Evolutionary conservation across 208 protist species (phyloP).

Genomic region (Wallacemonas sp.): DNA sequence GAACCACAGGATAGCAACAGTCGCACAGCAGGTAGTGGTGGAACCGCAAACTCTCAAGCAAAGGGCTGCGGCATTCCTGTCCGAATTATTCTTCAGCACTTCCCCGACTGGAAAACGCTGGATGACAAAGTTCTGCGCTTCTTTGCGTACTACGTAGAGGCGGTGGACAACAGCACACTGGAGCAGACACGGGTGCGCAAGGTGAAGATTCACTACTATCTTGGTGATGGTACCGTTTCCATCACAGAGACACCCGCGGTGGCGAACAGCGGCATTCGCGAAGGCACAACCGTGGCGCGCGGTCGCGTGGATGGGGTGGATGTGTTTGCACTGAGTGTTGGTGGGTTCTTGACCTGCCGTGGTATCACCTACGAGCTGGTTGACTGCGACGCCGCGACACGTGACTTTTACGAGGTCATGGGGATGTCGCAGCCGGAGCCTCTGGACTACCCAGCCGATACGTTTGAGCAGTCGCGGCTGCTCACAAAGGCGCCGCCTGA

Average conservation of each 20-base stretch:
- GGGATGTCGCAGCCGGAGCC: conserved; percentile 71
- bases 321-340: conserved; percentile 81
- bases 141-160: conserved; percentile 94
- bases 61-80: conserved; percentile 68
- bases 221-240: conserved; percentile 93
- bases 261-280: conserved; percentile 93
- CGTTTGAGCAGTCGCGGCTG: conserved; percentile 57
- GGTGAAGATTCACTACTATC: conserved; percentile 92
- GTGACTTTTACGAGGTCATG: conserved; percentile 88
- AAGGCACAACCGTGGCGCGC: conserved; percentile 88
- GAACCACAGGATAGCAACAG: conserved; percentile 11
- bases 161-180: conserved; percentile 86
- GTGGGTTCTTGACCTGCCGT: conserved; percentile 79
- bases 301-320: conserved; percentile 66
- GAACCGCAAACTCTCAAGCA: background rate
- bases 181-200: conserved; percentile 92
- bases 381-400: conserved; percentile 94
- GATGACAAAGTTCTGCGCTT: conserved; percentile 96
- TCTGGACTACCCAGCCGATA: conserved; percentile 76
- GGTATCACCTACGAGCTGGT: conserved; percentile 90
- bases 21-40: background rate
- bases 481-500: conserved; percentile 31
- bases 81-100: conserved; percentile 66
- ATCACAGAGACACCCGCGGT: conserved; percentile 91
- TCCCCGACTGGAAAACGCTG: conserved; percentile 88